Percentiles rank a stretch among this genome's conserved stretches.
Conservation (phyloP, 2,329 filamentous ascomycete genomes). For the Bipolaris sorokiniana region DNA sequence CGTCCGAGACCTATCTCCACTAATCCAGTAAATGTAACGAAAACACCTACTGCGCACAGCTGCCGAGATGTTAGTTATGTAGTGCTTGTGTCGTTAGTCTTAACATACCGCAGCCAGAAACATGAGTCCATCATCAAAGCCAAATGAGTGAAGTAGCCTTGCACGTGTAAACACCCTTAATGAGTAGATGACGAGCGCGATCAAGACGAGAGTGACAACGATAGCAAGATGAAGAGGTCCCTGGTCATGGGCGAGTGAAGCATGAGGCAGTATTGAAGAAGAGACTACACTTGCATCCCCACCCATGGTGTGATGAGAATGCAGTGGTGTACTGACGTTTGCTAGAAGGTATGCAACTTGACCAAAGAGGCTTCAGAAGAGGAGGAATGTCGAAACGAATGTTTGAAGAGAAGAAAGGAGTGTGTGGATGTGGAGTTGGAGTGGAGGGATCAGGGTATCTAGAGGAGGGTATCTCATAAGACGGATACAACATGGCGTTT, state of each 20-base stretch:
- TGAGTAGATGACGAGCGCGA: conserved; percentile 51
- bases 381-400: conserved; percentile 9
- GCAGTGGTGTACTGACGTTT: conserved; percentile 25
- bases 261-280: conserved; percentile 12
- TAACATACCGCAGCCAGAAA: conserved; percentile 46
- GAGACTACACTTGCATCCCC: conserved; percentile 23
- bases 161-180: conserved; percentile 55
- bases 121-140: conserved; percentile 58
- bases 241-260: conserved; percentile 37
- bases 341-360: conserved; percentile 3
- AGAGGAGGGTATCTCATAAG: conserved; percentile 12
- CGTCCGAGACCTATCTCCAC: conserved; percentile 50
- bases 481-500: conserved; percentile 12
- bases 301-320: conserved; percentile 26
- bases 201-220: conserved; percentile 48
- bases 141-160: conserved; percentile 55
- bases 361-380: not conserved
- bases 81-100: not conserved
- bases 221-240: conserved; percentile 49
- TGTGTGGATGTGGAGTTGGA: conserved; percentile 9
- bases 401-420: conserved; percentile 10
- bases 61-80: not conserved
- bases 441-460: conserved; percentile 4
- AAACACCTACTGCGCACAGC: conserved; percentile 9
- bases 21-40: conserved; percentile 15